phyloP scores from a whole-genome alignment of 352 stramenopile species.

The Phytophthora foliorum region DNA sequence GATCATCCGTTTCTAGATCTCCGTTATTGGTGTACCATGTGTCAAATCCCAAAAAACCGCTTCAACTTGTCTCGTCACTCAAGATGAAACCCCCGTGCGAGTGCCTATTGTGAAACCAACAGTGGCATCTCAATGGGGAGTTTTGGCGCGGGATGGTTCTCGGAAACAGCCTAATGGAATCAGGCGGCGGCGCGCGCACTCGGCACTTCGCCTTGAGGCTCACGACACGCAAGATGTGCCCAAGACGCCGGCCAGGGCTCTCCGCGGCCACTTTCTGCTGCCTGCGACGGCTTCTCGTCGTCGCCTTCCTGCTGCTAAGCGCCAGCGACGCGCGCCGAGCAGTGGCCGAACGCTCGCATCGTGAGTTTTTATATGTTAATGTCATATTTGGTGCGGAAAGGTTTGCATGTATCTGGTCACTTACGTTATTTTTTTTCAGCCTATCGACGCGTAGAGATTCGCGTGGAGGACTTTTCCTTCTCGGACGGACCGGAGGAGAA shows the following conservation, averaged over 20 bases:
- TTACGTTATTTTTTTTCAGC: slow-evolving; percentile 24
- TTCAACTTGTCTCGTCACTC: slow-evolving; percentile 33
- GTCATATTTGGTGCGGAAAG: no score
- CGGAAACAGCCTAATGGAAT: slow-evolving; percentile 48
- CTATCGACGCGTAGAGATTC: slow-evolving; percentile 59
- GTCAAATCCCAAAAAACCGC: slow-evolving; percentile 28
- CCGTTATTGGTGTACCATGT: slow-evolving; percentile 6
- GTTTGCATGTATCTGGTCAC: not conserved
- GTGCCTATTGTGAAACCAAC: slow-evolving; percentile 34
- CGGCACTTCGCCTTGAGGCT: slow-evolving; percentile 41
- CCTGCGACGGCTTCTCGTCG: slow-evolving; percentile 31
- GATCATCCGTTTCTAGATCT: slow-evolving; percentile 17
- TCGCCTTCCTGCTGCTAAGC: slow-evolving; percentile 40
- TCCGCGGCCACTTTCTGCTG: slow-evolving; percentile 20
- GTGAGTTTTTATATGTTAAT: slow-evolving; percentile 24
- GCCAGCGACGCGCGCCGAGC: slow-evolving; percentile 48
- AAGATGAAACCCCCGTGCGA: slow-evolving; percentile 4
- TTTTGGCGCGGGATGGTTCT: slow-evolving; percentile 42
- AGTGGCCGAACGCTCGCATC: slow-evolving; percentile 43
- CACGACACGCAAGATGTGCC: slow-evolving; percentile 36
- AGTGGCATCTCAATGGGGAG: slow-evolving; percentile 31
- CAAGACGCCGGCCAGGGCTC: slow-evolving; percentile 3
- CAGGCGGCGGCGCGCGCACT: slow-evolving; percentile 19
- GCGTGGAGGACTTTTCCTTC: slow-evolving; percentile 76
- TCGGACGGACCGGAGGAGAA: slow-evolving; percentile 57